A percentile compares a stretch with the other conserved stretches of the same genome.
Conservation (phyloP, 1,139 yeast species). For the Saccharomyces hybrid region DNA sequence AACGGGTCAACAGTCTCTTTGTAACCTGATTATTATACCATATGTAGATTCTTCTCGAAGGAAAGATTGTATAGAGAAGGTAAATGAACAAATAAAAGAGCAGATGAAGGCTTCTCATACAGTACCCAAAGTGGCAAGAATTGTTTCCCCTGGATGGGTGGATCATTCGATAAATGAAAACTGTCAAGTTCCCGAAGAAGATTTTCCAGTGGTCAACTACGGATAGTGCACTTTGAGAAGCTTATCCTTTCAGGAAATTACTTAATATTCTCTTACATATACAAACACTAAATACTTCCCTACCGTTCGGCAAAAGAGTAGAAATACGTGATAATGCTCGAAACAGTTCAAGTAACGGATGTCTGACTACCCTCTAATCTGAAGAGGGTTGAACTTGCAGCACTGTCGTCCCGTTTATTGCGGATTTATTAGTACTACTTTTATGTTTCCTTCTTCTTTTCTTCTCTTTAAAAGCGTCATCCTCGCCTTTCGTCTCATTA, state of each 20-base stretch:
- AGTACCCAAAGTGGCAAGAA: constrained; percentile 37
- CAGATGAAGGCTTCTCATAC: constrained; percentile 7
- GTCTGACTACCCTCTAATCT: not conserved
- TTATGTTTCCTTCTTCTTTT: constrained; percentile 23
- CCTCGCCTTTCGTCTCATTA: not conserved
- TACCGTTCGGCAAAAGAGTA: not conserved
- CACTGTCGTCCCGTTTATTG: not conserved
- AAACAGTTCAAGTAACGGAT: not conserved
- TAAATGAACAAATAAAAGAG: constrained; percentile 27
- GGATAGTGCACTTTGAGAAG: not conserved
- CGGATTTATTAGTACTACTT: not conserved
- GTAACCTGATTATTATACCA: constrained; percentile 25
- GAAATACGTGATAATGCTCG: not conserved
- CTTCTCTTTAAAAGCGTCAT: constrained; percentile 4
- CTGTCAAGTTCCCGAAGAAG: constrained; percentile 42
- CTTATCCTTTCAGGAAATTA: not conserved
- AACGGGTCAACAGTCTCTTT: constrained; percentile 12
- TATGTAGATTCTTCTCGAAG: constrained; percentile 3
- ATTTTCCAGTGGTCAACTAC: constrained; percentile 19
- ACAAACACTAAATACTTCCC: not conserved
- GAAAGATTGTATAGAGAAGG: constrained; percentile 3
- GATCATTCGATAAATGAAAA: constrained; percentile 37
- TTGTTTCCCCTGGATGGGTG: constrained; percentile 43
- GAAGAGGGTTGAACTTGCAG: not conserved
- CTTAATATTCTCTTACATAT: not conserved